Evolutionary conservation across 805 yeast species (phyloP).

Genomic region (Maudiozyma pseudohumilis): DNA sequence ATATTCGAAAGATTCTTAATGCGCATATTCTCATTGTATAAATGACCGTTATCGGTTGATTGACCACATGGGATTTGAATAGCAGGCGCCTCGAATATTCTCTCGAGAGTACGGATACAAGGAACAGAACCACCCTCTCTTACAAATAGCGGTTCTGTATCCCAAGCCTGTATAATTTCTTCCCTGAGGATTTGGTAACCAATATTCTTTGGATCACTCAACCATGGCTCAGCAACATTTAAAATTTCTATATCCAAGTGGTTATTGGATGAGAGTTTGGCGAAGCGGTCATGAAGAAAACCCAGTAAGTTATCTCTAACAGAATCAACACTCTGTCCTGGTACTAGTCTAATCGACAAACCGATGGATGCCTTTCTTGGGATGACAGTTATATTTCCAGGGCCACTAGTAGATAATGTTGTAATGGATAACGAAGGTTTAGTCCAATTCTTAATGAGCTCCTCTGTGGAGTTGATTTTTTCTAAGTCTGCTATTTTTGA

Average conservation of each 20-base stretch:
- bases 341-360: conserved; percentile 78
- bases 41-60: conserved; percentile 87
- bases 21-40: conserved; percentile 76
- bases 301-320: conserved; percentile 43
- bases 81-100: conserved; percentile 74
- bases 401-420: conserved; percentile 77
- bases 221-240: conserved; percentile 93
- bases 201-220: conserved; percentile 71
- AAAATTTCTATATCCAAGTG: conserved; percentile 48
- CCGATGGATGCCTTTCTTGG: conserved; percentile 73
- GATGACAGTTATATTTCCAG: conserved; percentile 80
- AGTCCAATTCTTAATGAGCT: conserved; percentile 76
- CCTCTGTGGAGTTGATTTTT: conserved; percentile 31
- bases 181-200: conserved; percentile 59
- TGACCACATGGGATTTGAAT: conserved; percentile 97
- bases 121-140: conserved; percentile 98
- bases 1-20: conserved; percentile 69
- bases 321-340: conserved; percentile 62
- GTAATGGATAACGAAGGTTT: conserved; percentile 85
- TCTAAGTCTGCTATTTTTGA: conserved; percentile 31
- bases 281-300: conserved; percentile 42
- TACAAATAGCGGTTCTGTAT: conserved; percentile 67
- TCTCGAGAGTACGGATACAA: conserved; percentile 74
- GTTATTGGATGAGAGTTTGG: conserved; percentile 47
- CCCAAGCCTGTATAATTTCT: conserved; percentile 66